Base-by-base conservation (phyloP, 2,329 filamentous ascomycete genomes). In the Cladosporium sp. region DNA sequence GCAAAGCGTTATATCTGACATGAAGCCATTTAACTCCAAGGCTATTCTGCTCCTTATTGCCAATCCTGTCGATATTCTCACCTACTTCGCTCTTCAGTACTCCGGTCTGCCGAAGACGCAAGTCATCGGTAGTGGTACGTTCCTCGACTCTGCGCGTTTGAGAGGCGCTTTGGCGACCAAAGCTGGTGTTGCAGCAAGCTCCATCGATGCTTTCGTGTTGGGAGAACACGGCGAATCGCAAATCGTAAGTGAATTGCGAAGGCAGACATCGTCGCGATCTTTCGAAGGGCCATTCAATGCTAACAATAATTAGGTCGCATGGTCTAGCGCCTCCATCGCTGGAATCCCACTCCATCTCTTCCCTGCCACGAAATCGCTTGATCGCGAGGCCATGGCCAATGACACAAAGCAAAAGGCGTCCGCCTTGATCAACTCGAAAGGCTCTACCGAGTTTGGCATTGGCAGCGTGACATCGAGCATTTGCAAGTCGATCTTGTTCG, bases 11-110 rank as follows among this genome's bases (percentile, higher is more conserved):
- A 68, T 80, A 27, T 62, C 68, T 2, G 67, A 68, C 30, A 78
- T 80, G 71, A 68, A 67, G 11, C 76, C 77, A 0, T 74, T 80
- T 50, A 66, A 65, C 20, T 61, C 68, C 3, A 69, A 77, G 48
- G 68, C 76, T 0, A 71, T 81, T 22, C 59, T 80, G 0, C 63
- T 81, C 1, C 62, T 80, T 1, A 76, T 80, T 3, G 71, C 78
- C 2, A 80, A 80, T 58, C 78, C 78, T 0, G 77, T 80, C 17
- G 78, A 81, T 57, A 65, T 80, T 22, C 65, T 80, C 27, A 79
- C 78, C 1, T 72, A 73, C 41, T 70, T 80, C 45, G 75, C 73
- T 3, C 70, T 71, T 24, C 65, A 73, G 41, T 61, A 76, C n/a
- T 75, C 74, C 0, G 71, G 74, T 1, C 66, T 80, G 1, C 77